Conservation (phyloP, 1,139 yeast species). For the Yamadazyma kanchanaburiensis region DNA sequence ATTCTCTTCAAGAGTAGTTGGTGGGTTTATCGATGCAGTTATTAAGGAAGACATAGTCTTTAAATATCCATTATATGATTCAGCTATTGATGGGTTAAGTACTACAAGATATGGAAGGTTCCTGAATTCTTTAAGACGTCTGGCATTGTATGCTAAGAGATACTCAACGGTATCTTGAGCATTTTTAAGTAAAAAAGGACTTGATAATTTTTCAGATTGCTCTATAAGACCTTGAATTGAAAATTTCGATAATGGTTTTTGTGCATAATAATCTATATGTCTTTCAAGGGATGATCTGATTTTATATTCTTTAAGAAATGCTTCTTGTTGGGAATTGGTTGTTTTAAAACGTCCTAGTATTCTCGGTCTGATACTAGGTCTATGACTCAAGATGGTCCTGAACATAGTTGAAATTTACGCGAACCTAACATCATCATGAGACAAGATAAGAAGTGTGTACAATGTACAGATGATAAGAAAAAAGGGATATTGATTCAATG, state of each 20-base stretch:
- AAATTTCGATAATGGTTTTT: constrained; percentile 43
- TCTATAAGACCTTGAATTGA: constrained; percentile 43
- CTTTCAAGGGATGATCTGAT: constrained; percentile 50
- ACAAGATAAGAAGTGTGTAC: constrained; percentile 10
- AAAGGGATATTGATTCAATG: constrained; percentile 80
- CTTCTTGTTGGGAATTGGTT: constrained; percentile 21
- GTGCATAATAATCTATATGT: constrained; percentile 48
- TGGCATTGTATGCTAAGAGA: constrained; percentile 45
- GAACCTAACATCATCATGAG: constrained; percentile 16
- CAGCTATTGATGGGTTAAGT: constrained; percentile 86
- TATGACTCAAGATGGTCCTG: constrained; percentile 1
- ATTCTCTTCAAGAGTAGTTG: constrained; percentile 53
- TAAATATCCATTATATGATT: constrained; percentile 69
- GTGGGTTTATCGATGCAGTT: constrained; percentile 34
- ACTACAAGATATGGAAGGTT: constrained; percentile 79
- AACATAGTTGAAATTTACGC: constrained; percentile 4
- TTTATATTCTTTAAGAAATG: constrained; percentile 43
- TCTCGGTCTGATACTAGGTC: background rate
- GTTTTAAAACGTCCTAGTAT: no score
- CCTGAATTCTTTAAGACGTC: constrained; percentile 65
- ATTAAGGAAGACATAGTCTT: constrained; percentile 65
- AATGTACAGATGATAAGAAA: no score
- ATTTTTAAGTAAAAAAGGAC: constrained; percentile 29
- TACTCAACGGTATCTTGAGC: constrained; percentile 44
- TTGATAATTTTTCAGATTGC: constrained; percentile 38